Conservation (phyloP, 1,284 basidiomycete species). For the Moesziomyces sp. region DNA sequence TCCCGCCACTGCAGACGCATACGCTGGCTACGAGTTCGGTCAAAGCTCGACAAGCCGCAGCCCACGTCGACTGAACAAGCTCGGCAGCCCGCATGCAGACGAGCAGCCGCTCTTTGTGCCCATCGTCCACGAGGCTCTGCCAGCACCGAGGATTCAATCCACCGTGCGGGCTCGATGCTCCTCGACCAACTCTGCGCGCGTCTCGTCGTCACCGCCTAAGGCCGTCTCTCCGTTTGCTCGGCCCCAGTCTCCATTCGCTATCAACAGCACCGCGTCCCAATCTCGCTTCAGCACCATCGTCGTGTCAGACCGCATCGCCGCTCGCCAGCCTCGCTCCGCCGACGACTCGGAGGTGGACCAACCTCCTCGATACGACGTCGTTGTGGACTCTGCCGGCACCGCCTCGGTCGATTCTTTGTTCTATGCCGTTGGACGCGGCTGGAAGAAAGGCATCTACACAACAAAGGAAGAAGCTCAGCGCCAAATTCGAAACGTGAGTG, state of each 20-base stretch:
- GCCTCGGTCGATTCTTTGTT: slow-evolving; percentile 13
- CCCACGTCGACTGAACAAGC: slow-evolving; percentile 11
- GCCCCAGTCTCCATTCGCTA: slow-evolving; percentile 25
- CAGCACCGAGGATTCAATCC: slow-evolving; percentile 12
- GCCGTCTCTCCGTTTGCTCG: slow-evolving; percentile 2
- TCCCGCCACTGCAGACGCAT: slow-evolving; percentile 18
- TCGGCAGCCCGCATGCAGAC: slow-evolving; percentile 11
- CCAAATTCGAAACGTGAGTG: slow-evolving; percentile 42
- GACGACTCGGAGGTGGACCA: slow-evolving; percentile 5
- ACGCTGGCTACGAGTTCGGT: slow-evolving; percentile 1
- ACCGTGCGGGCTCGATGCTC: slow-evolving; percentile 19
- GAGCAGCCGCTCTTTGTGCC: slow-evolving; percentile 28
- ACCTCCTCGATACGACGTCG: not conserved
- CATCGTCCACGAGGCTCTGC: slow-evolving; percentile 6
- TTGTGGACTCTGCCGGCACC: not conserved
- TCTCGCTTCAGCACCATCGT: not conserved
- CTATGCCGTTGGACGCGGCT: slow-evolving; percentile 46
- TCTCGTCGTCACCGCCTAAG: slow-evolving; percentile 5
- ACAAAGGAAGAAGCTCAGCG: slow-evolving; percentile 37
- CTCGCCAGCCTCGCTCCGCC: slow-evolving; percentile 14
- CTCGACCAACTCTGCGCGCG: not conserved
- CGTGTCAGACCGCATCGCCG: slow-evolving; percentile 3
- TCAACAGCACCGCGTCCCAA: slow-evolving; percentile 6
- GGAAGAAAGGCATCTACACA: slow-evolving; percentile 51
- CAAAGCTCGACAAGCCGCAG: slow-evolving; percentile 2